Base-by-base conservation (phyloP, 768 basidiomycete genomes). In the Harrya chromipes region DNA sequence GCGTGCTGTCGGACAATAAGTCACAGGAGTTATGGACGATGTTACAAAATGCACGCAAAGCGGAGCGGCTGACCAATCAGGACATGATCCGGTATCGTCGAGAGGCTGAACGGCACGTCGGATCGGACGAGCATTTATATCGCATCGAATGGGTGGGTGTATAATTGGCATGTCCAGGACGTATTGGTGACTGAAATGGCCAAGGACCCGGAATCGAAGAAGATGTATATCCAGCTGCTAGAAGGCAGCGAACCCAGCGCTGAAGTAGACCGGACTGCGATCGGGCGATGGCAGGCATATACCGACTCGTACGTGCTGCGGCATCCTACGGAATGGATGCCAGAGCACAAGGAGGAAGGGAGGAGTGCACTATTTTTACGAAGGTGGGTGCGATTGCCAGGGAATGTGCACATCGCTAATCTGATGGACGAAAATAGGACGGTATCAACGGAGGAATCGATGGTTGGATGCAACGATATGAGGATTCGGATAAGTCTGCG, bases 21-120 rank as follows among this genome's bases (percentile, higher is more conserved):
- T 90, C 87, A 49, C 90, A 90, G 64, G 94, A 95, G 60, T 71
- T 97, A 27, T 86, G 88, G 82, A 74, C 78, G 24, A 69, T 94
- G 44, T 72, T 95, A 36, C 83, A 87, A 61, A 75, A 75, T 47
- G 80, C 81, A 43, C 83, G 89, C 53, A 70, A 58, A 46, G 70
- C 72, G 6, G 81, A 79, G 36, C 70, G 61, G 42, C 67, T 82
- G 43, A 79, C 78, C 24, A 77, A 78, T 47, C 81, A 83, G 50
- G 85, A 88, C 57, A 74, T 85, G 49, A 80, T 90, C 53, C 78
- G 83, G 52, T 91, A 91, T 72, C 82, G 89, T 43, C 76, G 88
- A 55, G 85, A 85, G 67, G 89, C 88, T 20, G 89, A 92, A 65
- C 78, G 76, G 42, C 83, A 86, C 58, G 80, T 84, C 48, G 84